A percentile compares a stretch with the other conserved stretches of the same genome.
These are phyloP conservation scores for Boletus eberwhitei DNA, from an alignment of 768 basidiomycete genomes.

Conservation along the genomic window DNA sequence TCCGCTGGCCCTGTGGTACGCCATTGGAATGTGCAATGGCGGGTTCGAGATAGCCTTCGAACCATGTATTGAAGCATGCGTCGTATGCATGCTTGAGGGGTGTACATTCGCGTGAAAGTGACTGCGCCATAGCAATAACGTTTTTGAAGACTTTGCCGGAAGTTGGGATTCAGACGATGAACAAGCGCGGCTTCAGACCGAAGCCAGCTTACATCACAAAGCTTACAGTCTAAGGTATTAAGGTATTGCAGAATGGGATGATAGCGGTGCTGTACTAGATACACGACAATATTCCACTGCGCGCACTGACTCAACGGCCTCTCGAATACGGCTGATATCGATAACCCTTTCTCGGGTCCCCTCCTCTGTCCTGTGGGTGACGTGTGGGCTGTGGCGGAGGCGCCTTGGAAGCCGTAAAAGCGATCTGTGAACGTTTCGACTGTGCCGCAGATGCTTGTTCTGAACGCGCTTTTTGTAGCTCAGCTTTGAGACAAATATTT, in stretches of 20 bases:
- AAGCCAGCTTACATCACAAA: conserved; percentile 18
- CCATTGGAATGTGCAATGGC: conserved; percentile 46
- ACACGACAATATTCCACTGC: neutral
- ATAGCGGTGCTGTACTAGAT: conserved; percentile 14
- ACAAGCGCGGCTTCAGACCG: no score
- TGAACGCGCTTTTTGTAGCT: conserved; percentile 57
- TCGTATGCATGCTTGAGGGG: conserved; percentile 88
- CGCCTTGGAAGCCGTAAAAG: conserved; percentile 45
- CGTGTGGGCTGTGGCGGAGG: conserved; percentile 9
- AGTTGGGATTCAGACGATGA: neutral
- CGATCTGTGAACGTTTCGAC: conserved; percentile 59
- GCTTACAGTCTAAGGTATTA: neutral
- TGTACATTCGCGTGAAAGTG: conserved; percentile 82
- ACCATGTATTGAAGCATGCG: conserved; percentile 96
- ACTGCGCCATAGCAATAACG: conserved; percentile 58
- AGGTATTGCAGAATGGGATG: neutral
- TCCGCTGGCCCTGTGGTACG: conserved; percentile 42
- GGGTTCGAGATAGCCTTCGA: conserved; percentile 93
- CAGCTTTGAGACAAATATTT: conserved; percentile 43
- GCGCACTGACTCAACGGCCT: conserved; percentile 15
- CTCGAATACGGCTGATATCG: conserved; percentile 31
- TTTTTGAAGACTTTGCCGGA: neutral
- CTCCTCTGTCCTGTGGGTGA: conserved; percentile 16
- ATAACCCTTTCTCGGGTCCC: conserved; percentile 14
- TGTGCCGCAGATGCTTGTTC: conserved; percentile 56